Evolutionary conservation across 176 grass and related monocot genomes (phyloP).

Genomic region (Canna indica): DNA sequence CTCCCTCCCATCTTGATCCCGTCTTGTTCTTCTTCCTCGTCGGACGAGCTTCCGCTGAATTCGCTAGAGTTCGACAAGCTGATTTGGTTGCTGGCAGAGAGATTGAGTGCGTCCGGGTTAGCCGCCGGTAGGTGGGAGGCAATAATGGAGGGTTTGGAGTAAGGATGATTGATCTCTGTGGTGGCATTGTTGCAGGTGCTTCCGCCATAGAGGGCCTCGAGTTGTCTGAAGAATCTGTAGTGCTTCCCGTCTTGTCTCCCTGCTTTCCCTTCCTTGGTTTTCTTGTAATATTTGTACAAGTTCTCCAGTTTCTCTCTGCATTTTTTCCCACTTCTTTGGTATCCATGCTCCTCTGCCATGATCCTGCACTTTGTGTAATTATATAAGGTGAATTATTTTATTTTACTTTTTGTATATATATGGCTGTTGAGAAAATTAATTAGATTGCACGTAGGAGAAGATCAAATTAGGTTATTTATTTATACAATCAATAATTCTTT

Average conservation of each 20-base stretch:
- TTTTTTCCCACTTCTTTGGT: constrained; percentile 79
- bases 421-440: too few relatives aligned
- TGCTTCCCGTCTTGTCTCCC: constrained; percentile 59
- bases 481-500: too few relatives aligned
- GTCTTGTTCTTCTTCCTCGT: neutral
- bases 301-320: constrained; percentile 98
- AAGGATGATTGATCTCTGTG: neutral
- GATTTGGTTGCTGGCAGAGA: too few relatives aligned
- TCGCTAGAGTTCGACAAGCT: neutral
- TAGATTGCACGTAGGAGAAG: too few relatives aligned
- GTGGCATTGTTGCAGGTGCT: neutral
- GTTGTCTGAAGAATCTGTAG: constrained; percentile 88
- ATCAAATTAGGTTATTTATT: too few relatives aligned
- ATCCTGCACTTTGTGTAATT: constrained; percentile 37
- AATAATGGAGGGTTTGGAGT: neutral
- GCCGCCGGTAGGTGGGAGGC: too few relatives aligned
- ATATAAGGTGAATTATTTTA: too few relatives aligned
- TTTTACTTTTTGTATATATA: too few relatives aligned
- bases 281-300: constrained; percentile 98
- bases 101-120: too few relatives aligned
- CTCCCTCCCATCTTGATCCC: neutral
- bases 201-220: constrained; percentile 67
- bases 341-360: constrained; percentile 62
- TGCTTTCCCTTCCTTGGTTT: constrained; percentile 71
- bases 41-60: neutral